Conservation (phyloP, 768 basidiomycete species). For the Pleurotus djamor region DNA sequence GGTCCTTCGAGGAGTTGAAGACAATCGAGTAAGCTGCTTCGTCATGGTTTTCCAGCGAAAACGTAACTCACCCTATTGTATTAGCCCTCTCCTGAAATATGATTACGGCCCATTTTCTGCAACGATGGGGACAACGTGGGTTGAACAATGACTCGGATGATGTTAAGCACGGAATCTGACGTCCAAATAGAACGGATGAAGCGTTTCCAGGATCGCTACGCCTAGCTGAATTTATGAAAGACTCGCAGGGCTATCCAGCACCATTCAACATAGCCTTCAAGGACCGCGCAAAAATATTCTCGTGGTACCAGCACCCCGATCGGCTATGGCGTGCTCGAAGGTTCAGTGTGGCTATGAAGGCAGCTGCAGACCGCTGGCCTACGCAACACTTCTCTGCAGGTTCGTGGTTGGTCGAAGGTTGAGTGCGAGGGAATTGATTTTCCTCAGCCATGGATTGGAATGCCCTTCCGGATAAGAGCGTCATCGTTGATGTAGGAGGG, state of each 20-base stretch:
- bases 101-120: not conserved
- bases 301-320: slow-evolving; percentile 17
- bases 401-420: not conserved
- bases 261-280: slow-evolving; percentile 10
- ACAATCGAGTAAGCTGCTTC: slow-evolving; percentile 17
- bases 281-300: slow-evolving; percentile 19
- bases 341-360: slow-evolving; percentile 29
- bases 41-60: not conserved
- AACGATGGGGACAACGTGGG: not conserved
- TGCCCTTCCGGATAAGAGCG: slow-evolving; percentile 13
- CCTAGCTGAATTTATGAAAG: slow-evolving; percentile 15
- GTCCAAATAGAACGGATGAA: slow-evolving; percentile 15
- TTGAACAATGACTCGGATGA: not conserved
- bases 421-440: not conserved
- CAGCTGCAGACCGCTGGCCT: slow-evolving; percentile 1
- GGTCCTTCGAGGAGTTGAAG: slow-evolving; percentile 20
- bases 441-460: slow-evolving; percentile 21
- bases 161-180: not conserved
- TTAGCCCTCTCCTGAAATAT: not conserved
- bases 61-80: not conserved
- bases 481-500: slow-evolving; percentile 28
- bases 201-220: slow-evolving; percentile 14
- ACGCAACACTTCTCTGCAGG: not conserved
- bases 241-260: slow-evolving; percentile 6
- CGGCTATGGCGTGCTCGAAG: slow-evolving; percentile 18